Conservation (phyloP, 2,329 filamentous ascomycete genomes). For the Trichothecium roseum region DNA sequence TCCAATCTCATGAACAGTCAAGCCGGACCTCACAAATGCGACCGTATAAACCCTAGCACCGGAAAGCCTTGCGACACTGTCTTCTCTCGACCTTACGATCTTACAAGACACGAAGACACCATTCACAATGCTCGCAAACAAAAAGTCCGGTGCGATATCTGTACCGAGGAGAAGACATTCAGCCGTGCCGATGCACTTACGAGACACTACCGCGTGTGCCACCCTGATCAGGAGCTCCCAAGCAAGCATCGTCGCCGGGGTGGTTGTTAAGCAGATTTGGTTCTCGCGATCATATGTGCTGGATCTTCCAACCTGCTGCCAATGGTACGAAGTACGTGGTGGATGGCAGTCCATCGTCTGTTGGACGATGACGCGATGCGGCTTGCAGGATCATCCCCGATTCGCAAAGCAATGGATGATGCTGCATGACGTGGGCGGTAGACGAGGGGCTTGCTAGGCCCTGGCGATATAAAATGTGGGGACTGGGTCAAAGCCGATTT, state of each 20-base stretch:
- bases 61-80: constrained; percentile 90
- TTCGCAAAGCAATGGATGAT: constrained; percentile 1
- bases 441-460: neutral
- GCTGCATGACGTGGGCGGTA: constrained; percentile 4
- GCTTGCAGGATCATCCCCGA: no score
- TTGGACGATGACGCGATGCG: neutral
- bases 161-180: constrained; percentile 94
- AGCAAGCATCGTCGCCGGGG: constrained; percentile 41
- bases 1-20: constrained; percentile 42
- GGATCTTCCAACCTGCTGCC: constrained; percentile 12
- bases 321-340: constrained; percentile 4
- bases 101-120: constrained; percentile 93
- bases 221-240: constrained; percentile 78
- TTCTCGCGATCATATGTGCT: no score
- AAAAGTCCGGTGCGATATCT: constrained; percentile 87
- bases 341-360: constrained; percentile 1
- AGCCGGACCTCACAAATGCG: constrained; percentile 85
- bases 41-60: constrained; percentile 87
- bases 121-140: constrained; percentile 93
- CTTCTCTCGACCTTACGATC: constrained; percentile 91
- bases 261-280: constrained; percentile 7
- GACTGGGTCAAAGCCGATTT: constrained; percentile 9
- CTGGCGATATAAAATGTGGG: constrained; percentile 3
- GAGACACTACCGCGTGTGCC: constrained; percentile 86
- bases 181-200: constrained; percentile 91